phyloP scores from a whole-genome alignment of 176 grass and related monocot species.

The Ensete glaucum region DNA sequence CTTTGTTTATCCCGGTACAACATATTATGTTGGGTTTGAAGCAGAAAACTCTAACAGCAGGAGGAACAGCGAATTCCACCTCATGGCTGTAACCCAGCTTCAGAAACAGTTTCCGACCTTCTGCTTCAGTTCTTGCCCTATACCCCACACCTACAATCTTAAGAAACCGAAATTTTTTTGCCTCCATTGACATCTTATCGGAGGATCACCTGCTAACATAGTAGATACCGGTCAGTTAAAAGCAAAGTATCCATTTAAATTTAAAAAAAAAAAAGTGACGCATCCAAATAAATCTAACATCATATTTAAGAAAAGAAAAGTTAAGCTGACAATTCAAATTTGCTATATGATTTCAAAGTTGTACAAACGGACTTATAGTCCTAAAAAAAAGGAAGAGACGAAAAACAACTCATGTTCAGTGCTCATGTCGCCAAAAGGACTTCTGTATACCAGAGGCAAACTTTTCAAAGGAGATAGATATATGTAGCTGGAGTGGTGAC shows the following conservation, averaged over 20 bases:
- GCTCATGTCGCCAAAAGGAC: too few species aligned
- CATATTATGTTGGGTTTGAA: conserved; percentile 62
- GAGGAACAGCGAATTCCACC: conserved; percentile 53
- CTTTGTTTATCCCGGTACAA: conserved; percentile 40
- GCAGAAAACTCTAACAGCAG: conserved; percentile 60
- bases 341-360: too few species aligned
- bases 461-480: too few species aligned
- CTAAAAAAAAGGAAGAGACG: too few species aligned
- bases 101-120: conserved; percentile 58
- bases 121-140: conserved; percentile 54
- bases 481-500: too few species aligned
- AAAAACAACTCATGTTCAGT: too few species aligned
- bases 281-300: too few species aligned
- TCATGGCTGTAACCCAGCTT: conserved; percentile 67
- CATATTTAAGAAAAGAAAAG: too few species aligned
- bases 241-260: neutral
- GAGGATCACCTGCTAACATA: neutral
- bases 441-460: too few species aligned
- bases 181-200: conserved; percentile 28
- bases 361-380: too few species aligned
- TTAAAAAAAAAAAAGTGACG: too few species aligned
- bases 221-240: neutral
- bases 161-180: conserved; percentile 52
- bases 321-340: too few species aligned
- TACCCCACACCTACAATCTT: conserved; percentile 54